A percentile compares a stretch with the other conserved stretches of the same genome.
These are phyloP conservation scores for Themeda triandra DNA, from an alignment of 176 grass and related monocot species.

Conservation along the genomic window DNA sequence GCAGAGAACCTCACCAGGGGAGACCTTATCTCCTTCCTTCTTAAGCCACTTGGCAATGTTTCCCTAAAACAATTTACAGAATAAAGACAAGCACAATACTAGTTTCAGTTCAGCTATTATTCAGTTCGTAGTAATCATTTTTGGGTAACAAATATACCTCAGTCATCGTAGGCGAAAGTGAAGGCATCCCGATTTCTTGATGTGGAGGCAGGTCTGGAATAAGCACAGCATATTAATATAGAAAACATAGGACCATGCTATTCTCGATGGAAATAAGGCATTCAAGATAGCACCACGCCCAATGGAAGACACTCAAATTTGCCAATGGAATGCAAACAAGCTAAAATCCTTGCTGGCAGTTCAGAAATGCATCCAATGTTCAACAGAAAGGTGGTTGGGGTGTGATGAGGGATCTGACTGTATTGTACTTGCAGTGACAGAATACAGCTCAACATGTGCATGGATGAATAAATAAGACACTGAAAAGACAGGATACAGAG, in stretches of 20 bases:
- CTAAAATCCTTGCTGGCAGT: neutral
- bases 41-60: conserved; percentile 96
- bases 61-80: conserved; percentile 47
- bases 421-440: neutral
- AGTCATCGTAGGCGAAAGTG: conserved; percentile 95
- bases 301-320: neutral
- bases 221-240: conserved; percentile 14
- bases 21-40: conserved; percentile 95
- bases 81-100: conserved; percentile 3
- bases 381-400: neutral
- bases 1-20: conserved; percentile 87
- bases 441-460: neutral
- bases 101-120: neutral
- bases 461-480: neutral
- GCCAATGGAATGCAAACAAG: neutral
- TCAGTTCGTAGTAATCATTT: neutral
- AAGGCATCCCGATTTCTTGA: conserved; percentile 90
- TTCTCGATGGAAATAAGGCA: neutral
- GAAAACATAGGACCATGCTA: neutral
- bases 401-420: neutral
- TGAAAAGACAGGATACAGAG: neutral
- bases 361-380: neutral
- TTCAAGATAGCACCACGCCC: neutral
- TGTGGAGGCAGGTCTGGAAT: conserved; percentile 82
- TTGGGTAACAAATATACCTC: conserved; percentile 55